A percentile compares a stretch with the other conserved stretches of the same genome.
These are phyloP conservation scores for Cupressus sempervirens DNA, from an alignment of 75 land plant genomes.

Conservation along the genomic window DNA sequence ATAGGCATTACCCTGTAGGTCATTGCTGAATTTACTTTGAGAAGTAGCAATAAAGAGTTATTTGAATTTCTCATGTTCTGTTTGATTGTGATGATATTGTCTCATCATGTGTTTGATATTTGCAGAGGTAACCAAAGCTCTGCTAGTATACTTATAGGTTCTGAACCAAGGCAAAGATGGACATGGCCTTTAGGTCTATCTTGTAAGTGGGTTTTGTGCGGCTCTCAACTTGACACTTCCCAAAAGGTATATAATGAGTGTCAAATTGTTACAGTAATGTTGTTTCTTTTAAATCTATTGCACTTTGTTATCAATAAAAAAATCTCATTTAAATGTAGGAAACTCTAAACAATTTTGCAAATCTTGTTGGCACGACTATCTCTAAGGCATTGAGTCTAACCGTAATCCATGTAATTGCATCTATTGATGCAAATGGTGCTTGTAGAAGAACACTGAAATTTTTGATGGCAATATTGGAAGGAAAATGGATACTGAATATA, in stretches of 20 bases:
- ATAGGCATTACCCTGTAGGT: not conserved
- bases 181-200: conserved; percentile 10
- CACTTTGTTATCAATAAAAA: not conserved
- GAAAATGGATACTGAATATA: conserved; percentile 66
- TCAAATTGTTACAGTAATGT: not conserved
- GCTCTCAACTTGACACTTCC: conserved; percentile 59
- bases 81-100: not conserved
- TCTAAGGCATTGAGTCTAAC: conserved; percentile 44
- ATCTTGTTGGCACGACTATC: conserved; percentile 36
- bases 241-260: conserved; percentile 56
- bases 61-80: not conserved
- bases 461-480: conserved; percentile 70
- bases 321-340: conserved; percentile 36
- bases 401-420: conserved; percentile 81
- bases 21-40: not conserved
- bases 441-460: conserved; percentile 71
- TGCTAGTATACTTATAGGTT: not conserved
- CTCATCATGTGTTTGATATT: not conserved
- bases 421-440: conserved; percentile 71
- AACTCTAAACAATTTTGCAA: conserved; percentile 50
- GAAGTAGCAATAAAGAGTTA: not conserved
- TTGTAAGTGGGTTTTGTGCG: conserved; percentile 67
- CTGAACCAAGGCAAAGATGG: conserved; percentile 7
- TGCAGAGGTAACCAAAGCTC: conserved; percentile 2
- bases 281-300: not conserved